phyloP scores from a whole-genome alignment of 2,329 filamentous ascomycete genomes.

The Clarireedia homoeocarpa region DNA sequence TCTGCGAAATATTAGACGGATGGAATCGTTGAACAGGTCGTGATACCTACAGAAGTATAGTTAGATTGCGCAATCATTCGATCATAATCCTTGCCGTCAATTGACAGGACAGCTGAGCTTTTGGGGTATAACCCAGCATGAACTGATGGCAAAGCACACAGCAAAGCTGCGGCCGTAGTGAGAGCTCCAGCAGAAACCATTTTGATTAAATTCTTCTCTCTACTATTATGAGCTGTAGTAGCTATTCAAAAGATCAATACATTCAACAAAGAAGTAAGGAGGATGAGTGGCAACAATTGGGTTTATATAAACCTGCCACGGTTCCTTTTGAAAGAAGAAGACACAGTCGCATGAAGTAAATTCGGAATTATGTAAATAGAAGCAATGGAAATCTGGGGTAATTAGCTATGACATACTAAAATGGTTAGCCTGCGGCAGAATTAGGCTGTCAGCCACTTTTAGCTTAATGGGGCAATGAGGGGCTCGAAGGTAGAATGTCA shows the following conservation, averaged over 20 bases:
- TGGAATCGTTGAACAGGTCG: slow-evolving; percentile 6
- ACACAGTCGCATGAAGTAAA: slow-evolving; percentile 9
- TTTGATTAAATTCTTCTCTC: slow-evolving; percentile 13
- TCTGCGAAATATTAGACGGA: slow-evolving; percentile 32
- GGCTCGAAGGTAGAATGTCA: not conserved
- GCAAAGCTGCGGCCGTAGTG: slow-evolving; percentile 48
- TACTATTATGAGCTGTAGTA: slow-evolving; percentile 22
- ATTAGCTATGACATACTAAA: not conserved
- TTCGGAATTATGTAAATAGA: not conserved
- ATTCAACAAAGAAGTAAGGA: not conserved
- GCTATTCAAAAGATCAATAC: slow-evolving; percentile 8
- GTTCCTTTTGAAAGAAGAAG: slow-evolving; percentile 1
- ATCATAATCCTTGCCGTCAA: slow-evolving; percentile 73
- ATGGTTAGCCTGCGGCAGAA: not conserved
- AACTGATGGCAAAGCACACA: slow-evolving; percentile 53
- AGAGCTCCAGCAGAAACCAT: slow-evolving; percentile 49
- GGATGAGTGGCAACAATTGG: not conserved
- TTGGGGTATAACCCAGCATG: slow-evolving; percentile 74
- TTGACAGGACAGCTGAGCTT: slow-evolving; percentile 77
- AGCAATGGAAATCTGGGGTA: slow-evolving; percentile 8
- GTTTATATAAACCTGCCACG: not conserved
- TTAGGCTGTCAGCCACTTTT: not conserved
- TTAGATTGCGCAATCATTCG: slow-evolving; percentile 81
- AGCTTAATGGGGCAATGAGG: not conserved
- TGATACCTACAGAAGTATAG: slow-evolving; percentile 68